Evolutionary conservation across 176 grass and related monocot species (phyloP), one percentile per base, ranked within the genome.

Genomic region (Coix lacrymajobi): DNA sequence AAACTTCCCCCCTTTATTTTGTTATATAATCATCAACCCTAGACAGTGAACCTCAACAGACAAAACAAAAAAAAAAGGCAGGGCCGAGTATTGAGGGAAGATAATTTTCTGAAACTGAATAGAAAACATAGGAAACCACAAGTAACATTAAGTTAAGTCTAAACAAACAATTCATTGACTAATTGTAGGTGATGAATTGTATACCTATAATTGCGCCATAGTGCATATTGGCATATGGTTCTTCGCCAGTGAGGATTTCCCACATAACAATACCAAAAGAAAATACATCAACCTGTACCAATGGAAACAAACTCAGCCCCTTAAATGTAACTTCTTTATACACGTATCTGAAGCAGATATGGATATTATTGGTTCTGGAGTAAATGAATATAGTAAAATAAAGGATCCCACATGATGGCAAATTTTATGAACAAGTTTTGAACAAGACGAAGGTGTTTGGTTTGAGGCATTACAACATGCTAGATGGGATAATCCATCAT

Each of bases 211-310:
- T 98, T 78, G 94, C 94, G 0, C 91, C 94, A 79, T 93, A 96
- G 82, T 96, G 94, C 94, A 96, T 96, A 66, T 93, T 96, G 78
- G 90, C 96, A 58, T 97, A 97, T 66, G 94, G 94, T 76, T 97
- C 94, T 68, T 97, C 94, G 31, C 94, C 91, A 4, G 94, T 97
- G 36, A 91, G 84, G 61, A 97, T 97, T 91, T 97, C 94, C 94
- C 94, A 97, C 91, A 97, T 81, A 16, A 89, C 94, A 87, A 97
- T 97, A 29, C 88, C 94, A 73, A 97, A 97, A 56, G 94, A 97
- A 86, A 97, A 97, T 43, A 97, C 91, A 83, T 97, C 94, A 74
- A 97, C 94, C 94, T 97, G 91, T 62, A 78, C 5, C 15, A 68
- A 52, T 76, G 49, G 39, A 57, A 89, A 43, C n/a, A 29, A 80